Conservation (phyloP, 1,139 yeast species). For the Zygoascus hellenicus region DNA sequence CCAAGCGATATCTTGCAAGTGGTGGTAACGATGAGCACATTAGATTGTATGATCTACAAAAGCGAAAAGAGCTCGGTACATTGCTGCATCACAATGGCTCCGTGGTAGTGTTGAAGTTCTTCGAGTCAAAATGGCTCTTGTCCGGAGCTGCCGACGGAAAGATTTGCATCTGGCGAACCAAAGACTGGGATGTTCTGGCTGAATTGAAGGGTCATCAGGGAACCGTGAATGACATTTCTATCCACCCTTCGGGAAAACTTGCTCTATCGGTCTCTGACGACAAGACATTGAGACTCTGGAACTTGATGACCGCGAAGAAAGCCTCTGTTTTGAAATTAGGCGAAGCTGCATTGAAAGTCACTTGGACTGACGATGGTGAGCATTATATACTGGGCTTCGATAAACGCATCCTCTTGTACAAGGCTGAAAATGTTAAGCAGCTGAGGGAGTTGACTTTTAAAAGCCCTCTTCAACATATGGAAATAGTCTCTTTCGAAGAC, state of each 20-base stretch:
- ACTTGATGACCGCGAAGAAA: constrained; percentile 93
- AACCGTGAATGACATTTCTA: constrained; percentile 67
- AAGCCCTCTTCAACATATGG: constrained; percentile 65
- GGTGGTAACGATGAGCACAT: constrained; percentile 97
- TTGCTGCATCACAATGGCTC: constrained; percentile 87
- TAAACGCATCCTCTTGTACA: constrained; percentile 59
- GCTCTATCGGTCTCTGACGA: constrained; percentile 88
- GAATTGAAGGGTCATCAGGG: constrained; percentile 75
- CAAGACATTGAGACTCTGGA: constrained; percentile 82
- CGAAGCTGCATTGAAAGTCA: constrained; percentile 48
- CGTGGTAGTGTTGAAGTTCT: constrained; percentile 69
- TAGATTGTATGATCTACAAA: constrained; percentile 86
- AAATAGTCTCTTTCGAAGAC: constrained; percentile 36
- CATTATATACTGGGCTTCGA: constrained; percentile 70
- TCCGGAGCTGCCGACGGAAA: constrained; percentile 91
- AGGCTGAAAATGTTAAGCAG: constrained; percentile 58
- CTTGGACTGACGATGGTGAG: constrained; percentile 48
- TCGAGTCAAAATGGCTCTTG: constrained; percentile 67
- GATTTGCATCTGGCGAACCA: constrained; percentile 87
- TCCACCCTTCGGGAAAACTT: constrained; percentile 89
- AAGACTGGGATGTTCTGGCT: constrained; percentile 94
- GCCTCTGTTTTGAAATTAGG: constrained; percentile 77
- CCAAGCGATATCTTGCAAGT: constrained; percentile 80
- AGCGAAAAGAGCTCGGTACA: constrained; percentile 90
- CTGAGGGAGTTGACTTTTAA: constrained; percentile 42